These are phyloP conservation scores for Elymus sibiricus DNA, from an alignment of 176 grass and related monocot species.

Conservation along the genomic window DNA sequence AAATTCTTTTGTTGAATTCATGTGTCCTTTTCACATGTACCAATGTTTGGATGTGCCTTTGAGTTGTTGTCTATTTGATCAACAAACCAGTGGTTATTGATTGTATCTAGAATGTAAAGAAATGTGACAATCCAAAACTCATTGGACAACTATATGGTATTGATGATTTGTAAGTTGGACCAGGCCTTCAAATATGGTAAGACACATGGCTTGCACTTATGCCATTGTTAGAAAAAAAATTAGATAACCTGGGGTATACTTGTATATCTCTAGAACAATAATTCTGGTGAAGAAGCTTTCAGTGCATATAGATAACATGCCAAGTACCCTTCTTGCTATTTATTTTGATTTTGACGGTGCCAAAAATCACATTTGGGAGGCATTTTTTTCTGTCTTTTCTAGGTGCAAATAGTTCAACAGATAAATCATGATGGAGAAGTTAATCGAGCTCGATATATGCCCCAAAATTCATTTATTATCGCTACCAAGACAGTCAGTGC, in stretches of 20 bases:
- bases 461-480: neutral
- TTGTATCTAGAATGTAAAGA: neutral
- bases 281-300: neutral
- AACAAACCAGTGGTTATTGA: neutral
- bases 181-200: neutral
- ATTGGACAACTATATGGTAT: neutral
- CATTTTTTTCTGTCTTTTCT: constrained; percentile 12
- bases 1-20: neutral
- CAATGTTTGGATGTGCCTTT: neutral
- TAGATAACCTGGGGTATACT: neutral
- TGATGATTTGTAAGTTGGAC: neutral
- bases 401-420: constrained; percentile 97
- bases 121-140: neutral
- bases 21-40: neutral
- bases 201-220: neutral
- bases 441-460: neutral
- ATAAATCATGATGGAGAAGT: neutral
- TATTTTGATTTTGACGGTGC: neutral
- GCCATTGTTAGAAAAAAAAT: too few relatives aligned
- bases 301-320: neutral
- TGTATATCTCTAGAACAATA: neutral
- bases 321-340: neutral
- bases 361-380: neutral
- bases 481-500: constrained; percentile 68
- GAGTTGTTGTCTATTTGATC: neutral